Evolutionary conservation across 257 asterid genomes (phyloP), one percentile per base, ranked within the genome.

Genomic region (Echites panduratus): DNA sequence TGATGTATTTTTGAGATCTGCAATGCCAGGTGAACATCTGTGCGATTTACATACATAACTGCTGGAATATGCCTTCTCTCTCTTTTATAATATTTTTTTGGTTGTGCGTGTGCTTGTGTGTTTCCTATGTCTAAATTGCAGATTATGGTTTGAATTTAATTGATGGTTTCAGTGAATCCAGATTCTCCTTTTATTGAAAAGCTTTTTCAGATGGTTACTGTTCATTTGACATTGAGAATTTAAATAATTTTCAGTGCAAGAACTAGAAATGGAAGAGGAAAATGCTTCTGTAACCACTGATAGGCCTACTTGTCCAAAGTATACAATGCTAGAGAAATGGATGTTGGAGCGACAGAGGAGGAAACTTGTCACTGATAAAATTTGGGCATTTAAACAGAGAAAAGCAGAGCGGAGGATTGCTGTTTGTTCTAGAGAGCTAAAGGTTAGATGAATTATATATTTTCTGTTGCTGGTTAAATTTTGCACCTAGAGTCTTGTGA

Each of bases 251-350:
- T 50, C 83, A 79, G 83, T 80, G 75, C 75, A 70, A 77, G 90
- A 80, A 75, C 73, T 88, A 75, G 93, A 89, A 32, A 89, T 75
- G 75, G 96, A 92, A 76, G 94, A 87, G 59, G 96, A 83, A 78
- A 78, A 77, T 84, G 62, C 75, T 72, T 84, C 89, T 67, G 76
- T 74, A 77, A 75, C 92, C 26, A 77, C 84, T 40, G 88, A 88
- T 77, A 82, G 79, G 83, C 84, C 84, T 76, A 81, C 93, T 79
- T 90, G 92, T 77, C 96, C 97, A 0, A 92, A 85, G 86, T 80
- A 89, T 80, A 85, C 99, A 29, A 88, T 88, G 62, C 72, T 81
- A 41, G 98, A 90, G 63, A 90, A 82, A 75, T 90, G 97, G 99
- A 83, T 92, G 74, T 71, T 88, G 83, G 90, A 84, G 71, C 82